Evolutionary conservation across 2,329 filamentous ascomycete genomes (phyloP).

Genomic region (Venturia carpophila): DNA sequence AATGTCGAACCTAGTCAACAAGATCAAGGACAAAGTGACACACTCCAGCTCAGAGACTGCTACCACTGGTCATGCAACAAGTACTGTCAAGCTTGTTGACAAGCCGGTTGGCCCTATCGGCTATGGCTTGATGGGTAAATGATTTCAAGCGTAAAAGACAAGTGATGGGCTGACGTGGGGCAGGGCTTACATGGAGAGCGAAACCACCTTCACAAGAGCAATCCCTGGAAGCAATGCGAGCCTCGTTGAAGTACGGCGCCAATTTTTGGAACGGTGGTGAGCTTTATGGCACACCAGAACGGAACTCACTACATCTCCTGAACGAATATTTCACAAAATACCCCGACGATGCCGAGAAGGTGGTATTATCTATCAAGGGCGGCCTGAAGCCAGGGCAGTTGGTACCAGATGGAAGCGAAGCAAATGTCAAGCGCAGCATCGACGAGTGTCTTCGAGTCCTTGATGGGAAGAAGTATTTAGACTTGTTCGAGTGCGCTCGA

Average conservation of each 20-base stretch:
- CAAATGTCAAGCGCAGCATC: constrained; percentile 37
- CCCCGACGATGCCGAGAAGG: constrained; percentile 42
- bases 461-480: constrained; percentile 41
- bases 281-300: constrained; percentile 39
- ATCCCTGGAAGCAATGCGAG: constrained; percentile 39
- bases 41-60: neutral
- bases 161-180: neutral
- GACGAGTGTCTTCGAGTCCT: constrained; percentile 40
- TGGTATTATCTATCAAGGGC: constrained; percentile 47
- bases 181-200: constrained; percentile 40
- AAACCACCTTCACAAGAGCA: constrained; percentile 32
- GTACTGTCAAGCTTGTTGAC: constrained; percentile 11
- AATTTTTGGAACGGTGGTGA: constrained; percentile 46
- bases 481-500: constrained; percentile 42
- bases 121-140: constrained; percentile 41
- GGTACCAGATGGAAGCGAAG: constrained; percentile 34
- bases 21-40: neutral
- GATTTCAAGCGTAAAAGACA: neutral
- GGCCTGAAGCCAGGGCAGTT: constrained; percentile 31
- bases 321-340: constrained; percentile 45
- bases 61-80: neutral
- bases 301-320: constrained; percentile 42
- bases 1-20: neutral
- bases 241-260: constrained; percentile 35
- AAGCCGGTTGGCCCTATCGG: constrained; percentile 36